Conservation (phyloP, 2,329 filamentous ascomycete species). For the Colletotrichum lini region DNA sequence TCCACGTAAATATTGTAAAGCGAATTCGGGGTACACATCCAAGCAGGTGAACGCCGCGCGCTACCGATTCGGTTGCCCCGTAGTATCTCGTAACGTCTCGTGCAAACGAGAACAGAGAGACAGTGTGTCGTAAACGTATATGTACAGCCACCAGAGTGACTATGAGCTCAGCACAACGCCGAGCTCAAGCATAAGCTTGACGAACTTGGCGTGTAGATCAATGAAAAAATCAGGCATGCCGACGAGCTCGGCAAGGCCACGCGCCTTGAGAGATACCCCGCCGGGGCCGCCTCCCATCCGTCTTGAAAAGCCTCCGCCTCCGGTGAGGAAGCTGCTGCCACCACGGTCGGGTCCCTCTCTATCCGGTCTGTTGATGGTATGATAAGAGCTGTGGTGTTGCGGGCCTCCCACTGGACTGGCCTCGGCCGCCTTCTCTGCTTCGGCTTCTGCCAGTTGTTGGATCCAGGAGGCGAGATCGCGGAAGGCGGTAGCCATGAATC, state of each 20-base stretch:
- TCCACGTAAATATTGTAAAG: neutral
- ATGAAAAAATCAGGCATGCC: slow-evolving; percentile 79
- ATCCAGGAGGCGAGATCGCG: slow-evolving; percentile 77
- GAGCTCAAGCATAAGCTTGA: slow-evolving; percentile 73
- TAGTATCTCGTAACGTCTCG: neutral
- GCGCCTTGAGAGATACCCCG: slow-evolving; percentile 69
- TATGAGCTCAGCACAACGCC: slow-evolving; percentile 67
- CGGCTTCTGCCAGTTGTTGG: slow-evolving; percentile 73
- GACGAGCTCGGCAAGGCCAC: slow-evolving; percentile 76
- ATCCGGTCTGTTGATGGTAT: slow-evolving; percentile 12
- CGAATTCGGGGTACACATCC: neutral
- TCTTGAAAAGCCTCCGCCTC: slow-evolving; percentile 69
- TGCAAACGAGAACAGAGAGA: neutral
- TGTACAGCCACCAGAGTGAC: slow-evolving; percentile 30
- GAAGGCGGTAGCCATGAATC: slow-evolving; percentile 73
- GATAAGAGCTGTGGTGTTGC: slow-evolving; percentile 54
- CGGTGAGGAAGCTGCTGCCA: slow-evolving; percentile 70
- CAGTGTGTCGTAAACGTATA: slow-evolving; percentile 22
- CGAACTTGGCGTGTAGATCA: slow-evolving; percentile 75
- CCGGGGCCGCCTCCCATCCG: slow-evolving; percentile 71
- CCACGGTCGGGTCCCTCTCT: slow-evolving; percentile 51
- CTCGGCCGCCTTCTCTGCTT: slow-evolving; percentile 71
- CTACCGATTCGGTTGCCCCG: neutral
- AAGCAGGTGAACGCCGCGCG: slow-evolving; percentile 12
- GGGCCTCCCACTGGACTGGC: slow-evolving; percentile 56